These are phyloP conservation scores for Exophiala lecanii-corni DNA, from an alignment of 2,329 filamentous ascomycete species.

Conservation along the genomic window DNA sequence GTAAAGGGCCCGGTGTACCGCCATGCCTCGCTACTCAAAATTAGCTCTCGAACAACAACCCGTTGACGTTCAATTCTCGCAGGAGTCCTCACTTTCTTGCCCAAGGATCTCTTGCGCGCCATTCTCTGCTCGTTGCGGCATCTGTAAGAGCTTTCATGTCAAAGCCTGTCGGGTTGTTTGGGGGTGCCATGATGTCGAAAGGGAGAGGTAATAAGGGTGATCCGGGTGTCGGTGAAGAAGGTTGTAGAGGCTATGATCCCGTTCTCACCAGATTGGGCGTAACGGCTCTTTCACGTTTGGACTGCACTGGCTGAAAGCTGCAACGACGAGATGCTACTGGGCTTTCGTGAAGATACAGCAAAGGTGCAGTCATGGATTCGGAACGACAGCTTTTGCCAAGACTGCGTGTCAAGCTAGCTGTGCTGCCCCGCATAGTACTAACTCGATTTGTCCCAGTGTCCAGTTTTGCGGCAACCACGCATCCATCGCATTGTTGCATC, in stretches of 20 bases:
- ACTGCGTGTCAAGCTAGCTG: constrained; percentile 5
- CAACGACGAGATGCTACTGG: not conserved
- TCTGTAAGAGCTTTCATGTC: constrained; percentile 55
- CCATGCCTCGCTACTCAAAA: constrained; percentile 73
- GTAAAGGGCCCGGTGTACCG: constrained; percentile 86
- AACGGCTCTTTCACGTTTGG: too few relatives aligned
- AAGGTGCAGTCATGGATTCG: not conserved
- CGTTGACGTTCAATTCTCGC: too few relatives aligned
- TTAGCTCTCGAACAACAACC: not conserved
- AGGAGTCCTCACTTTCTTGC: constrained; percentile 54
- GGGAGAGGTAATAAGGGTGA: not conserved
- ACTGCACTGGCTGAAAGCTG: too few relatives aligned
- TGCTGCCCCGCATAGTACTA: not conserved
- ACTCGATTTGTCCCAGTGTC: not conserved
- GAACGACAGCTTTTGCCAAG: constrained; percentile 10
- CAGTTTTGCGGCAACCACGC: too few relatives aligned
- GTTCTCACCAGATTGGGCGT: too few relatives aligned
- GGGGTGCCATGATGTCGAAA: constrained; percentile 9
- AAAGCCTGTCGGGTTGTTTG: constrained; percentile 80
- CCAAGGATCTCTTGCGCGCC: constrained; percentile 54
- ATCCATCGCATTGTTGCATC: too few relatives aligned
- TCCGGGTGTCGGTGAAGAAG: not conserved
- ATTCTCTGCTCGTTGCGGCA: constrained; percentile 25
- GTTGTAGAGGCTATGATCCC: too few relatives aligned
- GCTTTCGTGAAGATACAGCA: too few relatives aligned